Conservation (phyloP, 2,329 filamentous ascomycete genomes). For the Aspergillus pseudoviridinutans region DNA sequence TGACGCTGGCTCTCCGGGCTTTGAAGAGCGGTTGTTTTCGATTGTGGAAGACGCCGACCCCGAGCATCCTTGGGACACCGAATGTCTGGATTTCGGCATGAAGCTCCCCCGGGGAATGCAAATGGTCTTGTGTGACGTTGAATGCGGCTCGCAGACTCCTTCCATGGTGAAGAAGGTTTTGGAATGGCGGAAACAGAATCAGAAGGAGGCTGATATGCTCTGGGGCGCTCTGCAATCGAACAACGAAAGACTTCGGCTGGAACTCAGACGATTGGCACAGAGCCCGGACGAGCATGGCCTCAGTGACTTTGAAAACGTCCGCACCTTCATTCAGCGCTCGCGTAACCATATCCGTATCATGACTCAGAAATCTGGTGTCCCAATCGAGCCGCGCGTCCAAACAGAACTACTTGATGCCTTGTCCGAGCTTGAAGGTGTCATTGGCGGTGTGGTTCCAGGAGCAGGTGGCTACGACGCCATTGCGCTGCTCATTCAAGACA, state of each 20-base stretch:
- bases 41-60: constrained; percentile 60
- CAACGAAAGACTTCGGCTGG: constrained; percentile 67
- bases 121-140: constrained; percentile 91
- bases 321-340: constrained; percentile 49
- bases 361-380: constrained; percentile 69
- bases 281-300: constrained; percentile 39
- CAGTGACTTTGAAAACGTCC: constrained; percentile 51
- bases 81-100: constrained; percentile 66
- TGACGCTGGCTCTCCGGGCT: constrained; percentile 62
- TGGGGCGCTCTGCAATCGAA: constrained; percentile 71
- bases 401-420: constrained; percentile 78
- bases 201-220: constrained; percentile 60
- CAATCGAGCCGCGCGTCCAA: constrained; percentile 85
- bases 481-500: constrained; percentile 72
- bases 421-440: constrained; percentile 67
- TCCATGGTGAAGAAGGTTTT: constrained; percentile 94
- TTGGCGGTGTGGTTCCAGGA: constrained; percentile 88
- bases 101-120: constrained; percentile 68
- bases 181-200: constrained; percentile 67
- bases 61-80: constrained; percentile 67
- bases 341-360: constrained; percentile 67
- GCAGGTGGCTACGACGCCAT: constrained; percentile 93
- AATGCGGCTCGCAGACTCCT: constrained; percentile 88
- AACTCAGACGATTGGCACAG: constrained; percentile 54
- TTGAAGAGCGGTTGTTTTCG: constrained; percentile 60